These are phyloP conservation scores for Solanum sejunctum DNA, from an alignment of 257 asterid species.

Conservation along the genomic window DNA sequence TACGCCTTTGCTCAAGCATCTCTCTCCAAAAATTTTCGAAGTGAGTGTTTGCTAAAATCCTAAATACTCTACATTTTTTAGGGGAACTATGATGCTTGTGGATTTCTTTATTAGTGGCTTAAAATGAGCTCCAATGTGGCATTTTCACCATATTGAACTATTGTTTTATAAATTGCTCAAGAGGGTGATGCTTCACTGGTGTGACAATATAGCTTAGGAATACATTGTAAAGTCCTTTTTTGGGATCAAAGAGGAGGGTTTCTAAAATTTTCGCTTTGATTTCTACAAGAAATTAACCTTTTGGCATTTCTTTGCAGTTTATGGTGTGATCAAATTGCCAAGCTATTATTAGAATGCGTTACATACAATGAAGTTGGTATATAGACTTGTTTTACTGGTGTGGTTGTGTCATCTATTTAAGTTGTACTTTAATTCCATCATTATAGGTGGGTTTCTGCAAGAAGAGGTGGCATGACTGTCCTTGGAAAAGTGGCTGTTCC, in stretches of 20 bases:
- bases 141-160: neutral
- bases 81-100: neutral
- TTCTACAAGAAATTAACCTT: neutral
- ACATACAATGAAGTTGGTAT: neutral
- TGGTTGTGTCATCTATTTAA: neutral
- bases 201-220: neutral
- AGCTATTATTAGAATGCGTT: neutral
- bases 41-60: neutral
- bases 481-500: slow-evolving; percentile 95
- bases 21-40: neutral
- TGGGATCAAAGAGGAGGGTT: neutral
- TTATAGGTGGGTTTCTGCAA: slow-evolving; percentile 74
- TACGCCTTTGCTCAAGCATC: neutral
- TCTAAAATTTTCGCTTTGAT: neutral
- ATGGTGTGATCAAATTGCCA: neutral
- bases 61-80: neutral
- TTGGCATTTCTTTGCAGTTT: neutral
- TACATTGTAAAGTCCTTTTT: neutral
- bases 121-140: neutral
- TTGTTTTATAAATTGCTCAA: neutral
- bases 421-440: slow-evolving; percentile 1
- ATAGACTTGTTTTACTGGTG: neutral
- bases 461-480: slow-evolving; percentile 91
- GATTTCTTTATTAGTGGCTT: neutral
- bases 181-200: neutral